A percentile compares a stretch with the other conserved stretches of the same genome.
Conservation (phyloP, 768 basidiomycete species). For the Tricholoma sp. region DNA sequence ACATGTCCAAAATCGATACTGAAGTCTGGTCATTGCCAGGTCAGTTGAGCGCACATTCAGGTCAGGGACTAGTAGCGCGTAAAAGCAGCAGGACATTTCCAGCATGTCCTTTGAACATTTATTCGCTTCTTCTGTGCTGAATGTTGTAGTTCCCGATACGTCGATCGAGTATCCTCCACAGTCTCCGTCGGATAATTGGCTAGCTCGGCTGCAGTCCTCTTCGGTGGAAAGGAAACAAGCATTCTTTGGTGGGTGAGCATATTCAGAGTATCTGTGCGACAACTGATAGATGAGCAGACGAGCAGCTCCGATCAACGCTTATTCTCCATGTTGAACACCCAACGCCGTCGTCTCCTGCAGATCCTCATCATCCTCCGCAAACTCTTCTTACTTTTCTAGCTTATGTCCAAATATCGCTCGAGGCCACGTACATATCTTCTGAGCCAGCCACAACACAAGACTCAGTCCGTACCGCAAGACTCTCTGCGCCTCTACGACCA, state of each 20-base stretch:
- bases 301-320: slow-evolving; percentile 47
- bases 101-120: slow-evolving; percentile 53
- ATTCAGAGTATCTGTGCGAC: slow-evolving; percentile 10
- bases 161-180: slow-evolving; percentile 56
- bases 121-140: slow-evolving; percentile 54
- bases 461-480: slow-evolving; percentile 30
- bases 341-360: slow-evolving; percentile 25
- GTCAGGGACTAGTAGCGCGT: neutral
- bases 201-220: slow-evolving; percentile 37
- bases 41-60: neutral
- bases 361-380: slow-evolving; percentile 36
- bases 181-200: slow-evolving; percentile 48
- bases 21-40: neutral
- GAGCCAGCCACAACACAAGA: slow-evolving; percentile 30
- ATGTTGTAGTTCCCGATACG: slow-evolving; percentile 61
- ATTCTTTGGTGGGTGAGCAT: slow-evolving; percentile 60
- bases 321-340: slow-evolving; percentile 60
- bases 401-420: slow-evolving; percentile 73
- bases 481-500: slow-evolving; percentile 51
- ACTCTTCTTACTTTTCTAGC: slow-evolving; percentile 55
- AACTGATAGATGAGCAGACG: slow-evolving; percentile 38
- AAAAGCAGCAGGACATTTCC: too few relatives aligned
- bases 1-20: too few relatives aligned
- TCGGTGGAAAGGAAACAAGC: slow-evolving; percentile 55
- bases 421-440: slow-evolving; percentile 74